phyloP scores from a whole-genome alignment of 164 flowering plant species.

The Dillenia suffruticosa region DNA sequence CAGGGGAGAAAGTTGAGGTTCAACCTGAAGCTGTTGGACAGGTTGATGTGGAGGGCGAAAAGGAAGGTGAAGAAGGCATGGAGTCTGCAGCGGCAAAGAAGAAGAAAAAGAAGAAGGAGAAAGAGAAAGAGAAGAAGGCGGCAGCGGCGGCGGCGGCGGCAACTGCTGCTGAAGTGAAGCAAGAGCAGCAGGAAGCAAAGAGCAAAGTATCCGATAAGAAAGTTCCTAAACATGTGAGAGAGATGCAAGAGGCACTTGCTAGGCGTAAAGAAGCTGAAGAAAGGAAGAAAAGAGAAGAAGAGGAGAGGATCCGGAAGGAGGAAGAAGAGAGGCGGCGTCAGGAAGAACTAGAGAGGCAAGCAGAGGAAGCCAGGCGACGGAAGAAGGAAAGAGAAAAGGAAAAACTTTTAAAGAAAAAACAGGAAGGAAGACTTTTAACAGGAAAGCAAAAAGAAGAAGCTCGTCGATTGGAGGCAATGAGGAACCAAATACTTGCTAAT shows the following conservation, averaged over 20 bases:
- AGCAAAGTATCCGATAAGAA: slow-evolving; percentile 64
- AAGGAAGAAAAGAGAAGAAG: slow-evolving; percentile 79
- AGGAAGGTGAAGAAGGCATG: slow-evolving; percentile 50
- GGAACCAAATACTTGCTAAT: slow-evolving; percentile 74
- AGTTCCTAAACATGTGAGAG: slow-evolving; percentile 88
- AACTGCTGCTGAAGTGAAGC: slow-evolving; percentile 30
- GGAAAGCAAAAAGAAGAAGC: slow-evolving; percentile 94
- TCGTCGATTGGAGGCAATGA: slow-evolving; percentile 69
- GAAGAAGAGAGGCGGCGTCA: slow-evolving; percentile 80
- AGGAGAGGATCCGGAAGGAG: slow-evolving; percentile 80
- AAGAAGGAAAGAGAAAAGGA: slow-evolving; percentile 94
- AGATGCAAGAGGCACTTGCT: slow-evolving; percentile 94
- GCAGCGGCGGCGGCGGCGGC: slow-evolving; percentile 27
- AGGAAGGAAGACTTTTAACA: slow-evolving; percentile 76
- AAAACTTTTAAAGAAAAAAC: slow-evolving; percentile 71
- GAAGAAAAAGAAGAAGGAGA: slow-evolving; percentile 90
- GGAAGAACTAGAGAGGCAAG: slow-evolving; percentile 78
- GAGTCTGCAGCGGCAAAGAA: slow-evolving; percentile 91
- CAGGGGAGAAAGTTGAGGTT: slow-evolving; percentile 40
- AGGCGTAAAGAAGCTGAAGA: slow-evolving; percentile 86
- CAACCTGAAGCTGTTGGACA: slow-evolving; percentile 36
- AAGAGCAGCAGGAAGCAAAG: slow-evolving; percentile 36
- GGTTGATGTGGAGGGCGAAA: slow-evolving; percentile 36
- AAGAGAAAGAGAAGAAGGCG: slow-evolving; percentile 58
- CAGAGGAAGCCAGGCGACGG: slow-evolving; percentile 80